A percentile compares a stretch with the other conserved stretches of the same genome.
These are phyloP conservation scores for Omphalotus guepiniiformis DNA, from an alignment of 768 basidiomycete species.

Conservation along the genomic window DNA sequence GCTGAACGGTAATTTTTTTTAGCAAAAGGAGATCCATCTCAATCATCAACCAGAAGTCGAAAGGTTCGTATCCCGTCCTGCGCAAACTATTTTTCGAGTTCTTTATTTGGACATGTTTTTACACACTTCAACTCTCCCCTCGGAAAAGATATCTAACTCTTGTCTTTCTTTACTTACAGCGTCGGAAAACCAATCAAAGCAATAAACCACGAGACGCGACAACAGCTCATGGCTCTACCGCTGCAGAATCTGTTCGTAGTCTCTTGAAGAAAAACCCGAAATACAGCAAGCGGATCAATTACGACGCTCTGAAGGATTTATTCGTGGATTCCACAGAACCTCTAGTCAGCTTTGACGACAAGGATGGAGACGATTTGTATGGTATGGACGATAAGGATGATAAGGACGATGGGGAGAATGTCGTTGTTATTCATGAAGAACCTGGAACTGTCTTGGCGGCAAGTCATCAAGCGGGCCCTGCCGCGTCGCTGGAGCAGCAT, in stretches of 20 bases:
- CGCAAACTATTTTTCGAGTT: conserved; percentile 28
- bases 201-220: conserved; percentile 71
- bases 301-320: conserved; percentile 79
- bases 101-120: conserved; percentile 14
- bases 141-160: no score
- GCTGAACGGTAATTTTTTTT: conserved; percentile 37
- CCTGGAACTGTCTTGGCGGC: conserved; percentile 30
- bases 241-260: conserved; percentile 73
- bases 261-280: conserved; percentile 81
- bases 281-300: conserved; percentile 93
- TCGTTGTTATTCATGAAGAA: conserved; percentile 42
- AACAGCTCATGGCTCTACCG: conserved; percentile 62
- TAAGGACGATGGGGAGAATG: conserved; percentile 38
- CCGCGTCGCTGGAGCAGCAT: conserved; percentile 34
- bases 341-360: conserved; percentile 13
- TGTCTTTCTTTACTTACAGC: conserved; percentile 33
- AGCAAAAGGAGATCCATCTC: conserved; percentile 66
- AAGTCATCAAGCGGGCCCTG: conserved; percentile 14
- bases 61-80: conserved; percentile 65
- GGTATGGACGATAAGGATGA: conserved; percentile 33
- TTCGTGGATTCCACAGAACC: conserved; percentile 47
- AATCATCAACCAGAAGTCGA: conserved; percentile 50
- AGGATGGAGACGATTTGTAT: conserved; percentile 7
- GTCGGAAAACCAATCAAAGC: conserved; percentile 54
- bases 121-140: conserved; percentile 7